Evolutionary conservation across 176 grass and related monocot species (phyloP), one percentile per base, ranked within the genome.

Genomic region (Oryza rufipogon): DNA sequence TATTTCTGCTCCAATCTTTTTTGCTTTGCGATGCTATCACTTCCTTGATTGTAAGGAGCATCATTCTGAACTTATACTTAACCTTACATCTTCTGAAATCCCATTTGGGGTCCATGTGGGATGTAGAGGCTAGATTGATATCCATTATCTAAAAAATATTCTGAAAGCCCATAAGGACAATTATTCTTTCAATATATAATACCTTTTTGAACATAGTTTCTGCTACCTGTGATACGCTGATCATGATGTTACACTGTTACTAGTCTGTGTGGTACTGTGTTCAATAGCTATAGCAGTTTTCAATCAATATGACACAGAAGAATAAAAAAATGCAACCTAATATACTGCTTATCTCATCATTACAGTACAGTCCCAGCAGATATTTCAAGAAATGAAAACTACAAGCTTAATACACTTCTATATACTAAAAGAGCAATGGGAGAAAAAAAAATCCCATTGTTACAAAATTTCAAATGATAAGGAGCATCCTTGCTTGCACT

Each of bases 311-410:
- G 3, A n/a, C 32, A 25, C 2, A 73, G 1, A 64, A 86, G 32
- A 81, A 82, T 63, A 26, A 73, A 82, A 39, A 76, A 28, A 85
- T 52, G 15, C 23, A 52, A 66, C 44, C 41, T 86, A 82, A 60
- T 78, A 80, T 76, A 78, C 54, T 66, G 14, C 16, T 65, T 52
- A 68, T 71, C 83, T 58, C 52, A 70, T 52, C 56, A 82, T n/a
- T 73, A 76, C 66, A 73, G 45, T 86, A 81, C 78, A 76, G 25
- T 77, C 41, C 71, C 51, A 81, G 19, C 28, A 44, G 52, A 67
- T 89, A 81, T 23, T 72, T 81, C 9, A 82, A 81, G 58, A 67
- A 73, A 82, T 77, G 34, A 67, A 73, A 73, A 82, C 83, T 66
- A 49, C 68, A 85, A 56, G 71, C 33, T 86, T 9, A 0, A 11